A percentile compares a stretch with the other conserved stretches of the same genome.
phyloP scores from a whole-genome alignment of 331 rosid genomes.

The Saraca asoca region DNA sequence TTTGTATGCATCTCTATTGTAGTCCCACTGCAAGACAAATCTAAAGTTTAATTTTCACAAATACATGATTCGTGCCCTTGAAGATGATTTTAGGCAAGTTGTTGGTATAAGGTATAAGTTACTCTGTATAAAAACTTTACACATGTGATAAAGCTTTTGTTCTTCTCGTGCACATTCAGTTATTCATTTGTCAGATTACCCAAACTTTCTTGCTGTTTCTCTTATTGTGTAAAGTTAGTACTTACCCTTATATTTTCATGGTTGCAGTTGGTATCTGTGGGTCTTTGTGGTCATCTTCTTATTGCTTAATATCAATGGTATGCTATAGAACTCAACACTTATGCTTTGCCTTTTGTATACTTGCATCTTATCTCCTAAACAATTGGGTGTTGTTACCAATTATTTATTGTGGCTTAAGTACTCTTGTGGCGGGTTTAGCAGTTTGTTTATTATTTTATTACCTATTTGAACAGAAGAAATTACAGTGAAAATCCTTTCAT shows the following conservation, averaged over 20 bases:
- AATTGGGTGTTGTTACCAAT: background rate
- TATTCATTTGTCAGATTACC: conserved; percentile 21
- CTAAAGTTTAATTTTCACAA: conserved; percentile 73
- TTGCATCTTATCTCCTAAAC: conserved; percentile 6
- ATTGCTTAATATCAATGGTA: conserved; percentile 72
- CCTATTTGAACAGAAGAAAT: background rate
- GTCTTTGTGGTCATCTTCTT: conserved; percentile 68
- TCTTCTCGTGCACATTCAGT: background rate
- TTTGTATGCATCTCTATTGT: conserved; percentile 24
- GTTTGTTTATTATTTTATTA: background rate
- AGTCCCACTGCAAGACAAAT: conserved; percentile 67
- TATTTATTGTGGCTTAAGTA: background rate
- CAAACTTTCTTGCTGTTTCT: background rate
- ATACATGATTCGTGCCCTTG: conserved; percentile 82
- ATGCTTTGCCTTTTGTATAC: conserved; percentile 16
- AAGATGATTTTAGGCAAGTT: conserved; percentile 69
- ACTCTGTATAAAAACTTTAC: conserved; percentile 14
- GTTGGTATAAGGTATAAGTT: conserved; percentile 73
- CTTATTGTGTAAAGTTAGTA: conserved; percentile 22
- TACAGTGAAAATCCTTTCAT: background rate
- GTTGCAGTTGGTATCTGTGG: conserved; percentile 84
- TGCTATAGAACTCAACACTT: conserved; percentile 25
- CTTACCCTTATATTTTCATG: conserved; percentile 35
- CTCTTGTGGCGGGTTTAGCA: background rate
- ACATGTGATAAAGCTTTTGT: conserved; percentile 1